phyloP scores from a whole-genome alignment of 139 green algal genomes.

The Chlamydomonas eustigma region DNA sequence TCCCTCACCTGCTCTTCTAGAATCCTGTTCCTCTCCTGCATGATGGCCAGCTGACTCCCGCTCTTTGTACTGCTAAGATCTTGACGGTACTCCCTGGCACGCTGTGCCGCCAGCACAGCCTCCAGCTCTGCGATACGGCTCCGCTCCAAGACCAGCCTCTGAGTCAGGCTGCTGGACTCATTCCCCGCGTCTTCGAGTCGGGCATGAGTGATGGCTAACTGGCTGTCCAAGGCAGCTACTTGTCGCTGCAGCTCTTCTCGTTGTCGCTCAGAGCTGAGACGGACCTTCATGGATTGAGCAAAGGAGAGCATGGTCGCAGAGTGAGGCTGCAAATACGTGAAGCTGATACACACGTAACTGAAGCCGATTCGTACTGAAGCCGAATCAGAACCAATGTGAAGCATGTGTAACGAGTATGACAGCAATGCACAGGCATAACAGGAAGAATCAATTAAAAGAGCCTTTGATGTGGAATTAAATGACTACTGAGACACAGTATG shows the following conservation, averaged over 20 bases:
- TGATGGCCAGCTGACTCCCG: constrained; percentile 33
- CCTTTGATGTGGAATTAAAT: too few relatives aligned
- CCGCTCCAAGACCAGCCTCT: constrained; percentile 46
- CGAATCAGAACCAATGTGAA: too few relatives aligned
- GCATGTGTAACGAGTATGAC: too few relatives aligned
- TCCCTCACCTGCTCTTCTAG: constrained; percentile 52
- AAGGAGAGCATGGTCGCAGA: neutral
- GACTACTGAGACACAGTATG: too few relatives aligned
- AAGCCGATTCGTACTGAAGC: too few relatives aligned
- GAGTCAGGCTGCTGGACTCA: constrained; percentile 29
- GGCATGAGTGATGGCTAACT: constrained; percentile 29
- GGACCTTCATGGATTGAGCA: constrained; percentile 33
- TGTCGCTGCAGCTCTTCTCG: constrained; percentile 67
- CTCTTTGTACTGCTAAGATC: constrained; percentile 9
- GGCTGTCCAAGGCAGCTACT: constrained; percentile 51
- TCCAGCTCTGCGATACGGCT: constrained; percentile 59
- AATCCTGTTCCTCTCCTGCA: constrained; percentile 38
- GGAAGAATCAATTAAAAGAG: too few relatives aligned
- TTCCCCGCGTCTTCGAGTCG: constrained; percentile 32
- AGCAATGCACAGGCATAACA: too few relatives aligned
- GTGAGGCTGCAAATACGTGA: neutral
- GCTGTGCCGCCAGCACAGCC: constrained; percentile 55
- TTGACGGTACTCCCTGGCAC: constrained; percentile 51
- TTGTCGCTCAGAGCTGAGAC: constrained; percentile 57
- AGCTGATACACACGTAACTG: too few relatives aligned